Percentiles rank a stretch among this genome's conserved stretches.
Evolutionary conservation across 306 rosid species (phyloP).

Genomic region (Vicia sativa): DNA sequence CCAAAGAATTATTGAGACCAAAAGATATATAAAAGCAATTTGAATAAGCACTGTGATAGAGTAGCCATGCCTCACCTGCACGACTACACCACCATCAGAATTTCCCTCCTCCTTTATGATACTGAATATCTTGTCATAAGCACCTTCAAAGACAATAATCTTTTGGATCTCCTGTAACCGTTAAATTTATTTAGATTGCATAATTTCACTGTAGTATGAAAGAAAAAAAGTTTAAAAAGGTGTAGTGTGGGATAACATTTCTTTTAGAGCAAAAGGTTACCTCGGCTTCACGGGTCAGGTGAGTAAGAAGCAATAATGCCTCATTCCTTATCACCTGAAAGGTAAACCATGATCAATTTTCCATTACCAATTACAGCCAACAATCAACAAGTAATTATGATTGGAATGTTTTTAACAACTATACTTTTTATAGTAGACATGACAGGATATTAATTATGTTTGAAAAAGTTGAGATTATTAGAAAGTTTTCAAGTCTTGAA

Average conservation of each 20-base stretch:
- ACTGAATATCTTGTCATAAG: slow-evolving; percentile 90
- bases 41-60: slow-evolving; percentile 6
- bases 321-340: slow-evolving; percentile 90
- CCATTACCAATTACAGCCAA: slow-evolving; percentile 21
- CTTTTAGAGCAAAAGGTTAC: slow-evolving; percentile 49
- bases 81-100: slow-evolving; percentile 97
- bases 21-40: slow-evolving; percentile 34
- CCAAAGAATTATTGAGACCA: slow-evolving; percentile 40
- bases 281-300: slow-evolving; percentile 95
- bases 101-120: slow-evolving; percentile 91
- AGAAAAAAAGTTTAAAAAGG: neutral
- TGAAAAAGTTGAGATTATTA: slow-evolving; percentile 16
- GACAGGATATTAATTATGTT: slow-evolving; percentile 9
- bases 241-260: slow-evolving; percentile 19
- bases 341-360: slow-evolving; percentile 37
- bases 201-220: slow-evolving; percentile 18
- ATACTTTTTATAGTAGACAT: slow-evolving; percentile 5
- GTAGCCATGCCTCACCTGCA: slow-evolving; percentile 67
- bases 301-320: slow-evolving; percentile 87
- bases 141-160: slow-evolving; percentile 97
- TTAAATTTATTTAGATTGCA: slow-evolving; percentile 36
- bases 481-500: slow-evolving; percentile 39
- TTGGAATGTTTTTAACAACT: slow-evolving; percentile 12
- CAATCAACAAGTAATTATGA: slow-evolving; percentile 13
- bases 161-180: slow-evolving; percentile 92